A percentile compares a stretch with the other conserved stretches of the same genome.
phyloP scores from a whole-genome alignment of 768 basidiomycete genomes.

The Rubroboletus satanas region DNA sequence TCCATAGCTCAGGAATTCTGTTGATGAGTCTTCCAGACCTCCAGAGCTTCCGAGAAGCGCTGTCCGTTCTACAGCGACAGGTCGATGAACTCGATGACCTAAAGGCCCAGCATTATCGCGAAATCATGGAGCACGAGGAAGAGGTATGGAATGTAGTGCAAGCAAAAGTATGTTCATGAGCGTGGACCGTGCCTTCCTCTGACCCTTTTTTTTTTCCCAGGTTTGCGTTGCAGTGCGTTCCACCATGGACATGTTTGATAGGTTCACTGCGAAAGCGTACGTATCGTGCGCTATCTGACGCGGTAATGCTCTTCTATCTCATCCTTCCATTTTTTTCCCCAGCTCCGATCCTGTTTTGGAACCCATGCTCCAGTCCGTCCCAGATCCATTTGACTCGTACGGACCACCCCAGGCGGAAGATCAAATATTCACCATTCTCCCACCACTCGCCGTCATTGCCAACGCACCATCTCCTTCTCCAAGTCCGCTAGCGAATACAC shows the following conservation, averaged over 20 bases:
- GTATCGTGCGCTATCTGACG: constrained; percentile 25
- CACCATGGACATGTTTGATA: constrained; percentile 89
- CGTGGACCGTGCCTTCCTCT: constrained; percentile 3
- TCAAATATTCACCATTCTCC: constrained; percentile 89
- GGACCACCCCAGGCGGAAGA: constrained; percentile 84
- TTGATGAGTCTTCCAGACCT: constrained; percentile 53
- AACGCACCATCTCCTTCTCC: constrained; percentile 56
- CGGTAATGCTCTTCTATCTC: constrained; percentile 8
- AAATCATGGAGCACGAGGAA: constrained; percentile 89
- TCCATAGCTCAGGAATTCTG: constrained; percentile 5
- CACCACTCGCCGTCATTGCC: constrained; percentile 77
- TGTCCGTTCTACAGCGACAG: constrained; percentile 77
- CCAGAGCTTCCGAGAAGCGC: constrained; percentile 81
- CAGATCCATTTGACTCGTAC: constrained; percentile 92
- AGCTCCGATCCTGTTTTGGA: constrained; percentile 89
- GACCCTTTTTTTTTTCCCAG: constrained; percentile 33
- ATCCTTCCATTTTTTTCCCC: constrained; percentile 6
- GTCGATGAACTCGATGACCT: constrained; percentile 89
- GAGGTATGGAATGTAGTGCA: constrained; percentile 94
- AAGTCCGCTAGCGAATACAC: constrained; percentile 51
- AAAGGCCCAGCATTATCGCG: constrained; percentile 80
- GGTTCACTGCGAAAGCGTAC: constrained; percentile 81
- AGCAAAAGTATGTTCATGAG: constrained; percentile 55
- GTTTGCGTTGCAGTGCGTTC: constrained; percentile 82
- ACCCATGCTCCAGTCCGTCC: constrained; percentile 83